Conservation (phyloP, 192 early-diverging fungal genomes). For the Phlyctochytrium planicorne region DNA sequence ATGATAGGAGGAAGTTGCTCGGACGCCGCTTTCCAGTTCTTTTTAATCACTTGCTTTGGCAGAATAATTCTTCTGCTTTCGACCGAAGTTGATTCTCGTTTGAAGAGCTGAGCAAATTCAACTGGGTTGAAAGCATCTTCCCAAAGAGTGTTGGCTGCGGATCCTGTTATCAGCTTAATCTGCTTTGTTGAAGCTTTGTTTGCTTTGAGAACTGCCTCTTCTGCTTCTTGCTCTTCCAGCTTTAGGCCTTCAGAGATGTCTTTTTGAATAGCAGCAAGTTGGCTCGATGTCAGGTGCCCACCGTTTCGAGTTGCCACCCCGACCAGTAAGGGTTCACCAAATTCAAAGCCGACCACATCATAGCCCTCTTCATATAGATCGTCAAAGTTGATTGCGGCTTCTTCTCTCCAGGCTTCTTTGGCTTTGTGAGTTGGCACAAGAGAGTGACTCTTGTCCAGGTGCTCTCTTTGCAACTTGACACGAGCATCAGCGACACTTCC, state of each 20-base stretch:
- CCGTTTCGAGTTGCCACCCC: not conserved
- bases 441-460: not conserved
- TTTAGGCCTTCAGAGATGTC: not conserved
- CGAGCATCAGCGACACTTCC: slow-evolving; percentile 12
- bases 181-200: not conserved
- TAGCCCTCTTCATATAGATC: not conserved
- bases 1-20: not conserved
- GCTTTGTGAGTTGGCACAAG: not conserved
- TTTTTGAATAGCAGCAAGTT: not conserved
- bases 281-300: not conserved
- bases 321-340: slow-evolving; percentile 8
- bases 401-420: not conserved
- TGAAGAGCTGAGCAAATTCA: not conserved
- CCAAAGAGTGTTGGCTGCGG: not conserved
- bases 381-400: not conserved
- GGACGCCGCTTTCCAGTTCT: no score
- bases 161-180: not conserved
- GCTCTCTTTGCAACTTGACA: slow-evolving; percentile 6
- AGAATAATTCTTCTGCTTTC: not conserved
- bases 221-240: not conserved
- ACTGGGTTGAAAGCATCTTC: not conserved
- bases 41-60: no score
- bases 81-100: not conserved
- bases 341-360: slow-evolving; percentile 17
- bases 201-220: not conserved